Conservation (phyloP, 257 asterid genomes). For the Hygrophila difformis region DNA sequence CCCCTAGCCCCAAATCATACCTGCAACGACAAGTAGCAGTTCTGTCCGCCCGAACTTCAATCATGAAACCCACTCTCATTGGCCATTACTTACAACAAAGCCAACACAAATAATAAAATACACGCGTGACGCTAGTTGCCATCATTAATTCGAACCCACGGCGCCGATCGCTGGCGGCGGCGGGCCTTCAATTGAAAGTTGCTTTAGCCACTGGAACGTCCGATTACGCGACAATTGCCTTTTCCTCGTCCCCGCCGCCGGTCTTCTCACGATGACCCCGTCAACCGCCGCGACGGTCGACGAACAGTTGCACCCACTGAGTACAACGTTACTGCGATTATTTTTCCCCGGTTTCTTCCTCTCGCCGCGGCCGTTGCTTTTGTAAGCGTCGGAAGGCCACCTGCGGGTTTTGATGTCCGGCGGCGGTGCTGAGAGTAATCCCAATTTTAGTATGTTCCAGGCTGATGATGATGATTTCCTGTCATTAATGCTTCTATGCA, state of each 20-base stretch:
- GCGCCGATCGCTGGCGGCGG: too few species aligned
- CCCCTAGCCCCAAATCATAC: too few species aligned
- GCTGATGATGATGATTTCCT: slow-evolving; percentile 23
- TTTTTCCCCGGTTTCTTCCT: slow-evolving; percentile 19
- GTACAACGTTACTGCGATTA: too few species aligned
- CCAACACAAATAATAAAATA: too few species aligned
- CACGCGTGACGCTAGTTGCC: slow-evolving; percentile 32
- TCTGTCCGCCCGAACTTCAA: too few species aligned
- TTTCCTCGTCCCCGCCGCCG: slow-evolving; percentile 8
- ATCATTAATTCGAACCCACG: too few species aligned
- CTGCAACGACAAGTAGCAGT: too few species aligned
- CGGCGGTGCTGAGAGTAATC: slow-evolving; percentile 28
- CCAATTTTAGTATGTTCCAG: slow-evolving; percentile 13
- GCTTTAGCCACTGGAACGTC: slow-evolving; percentile 90
- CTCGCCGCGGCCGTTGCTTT: slow-evolving; percentile 21
- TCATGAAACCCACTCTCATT: too few species aligned
- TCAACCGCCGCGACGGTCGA: slow-evolving; percentile 27
- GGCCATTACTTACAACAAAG: too few species aligned
- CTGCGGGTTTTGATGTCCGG: neutral
- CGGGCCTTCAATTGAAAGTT: slow-evolving; percentile 40
- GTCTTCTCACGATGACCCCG: slow-evolving; percentile 12
- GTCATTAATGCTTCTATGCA: too few species aligned
- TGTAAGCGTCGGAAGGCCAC: slow-evolving; percentile 16
- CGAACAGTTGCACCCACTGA: slow-evolving; percentile 38
- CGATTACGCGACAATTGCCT: slow-evolving; percentile 61